Percentiles rank a stretch among this genome's conserved stretches.
phyloP scores from a whole-genome alignment of 2,329 filamentous ascomycete species.

The Aciculosporium take region DNA sequence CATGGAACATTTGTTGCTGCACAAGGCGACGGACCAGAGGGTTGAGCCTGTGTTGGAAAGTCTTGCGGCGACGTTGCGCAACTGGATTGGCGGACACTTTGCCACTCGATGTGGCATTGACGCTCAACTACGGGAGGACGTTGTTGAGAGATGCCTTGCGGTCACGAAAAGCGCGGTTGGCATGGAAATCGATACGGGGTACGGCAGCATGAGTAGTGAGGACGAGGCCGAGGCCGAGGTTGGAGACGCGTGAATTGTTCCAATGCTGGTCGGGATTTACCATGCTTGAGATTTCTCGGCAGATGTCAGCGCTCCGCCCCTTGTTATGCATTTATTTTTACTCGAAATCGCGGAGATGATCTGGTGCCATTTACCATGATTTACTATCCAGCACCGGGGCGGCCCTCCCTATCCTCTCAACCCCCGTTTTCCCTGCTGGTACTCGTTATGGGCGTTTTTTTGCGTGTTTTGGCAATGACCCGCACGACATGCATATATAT shows the following conservation, averaged over 20 bases:
- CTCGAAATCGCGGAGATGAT: neutral
- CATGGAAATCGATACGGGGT: conserved; percentile 46
- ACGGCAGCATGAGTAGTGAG: conserved; percentile 45
- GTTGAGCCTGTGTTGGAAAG: conserved; percentile 38
- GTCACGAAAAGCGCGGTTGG: conserved; percentile 44
- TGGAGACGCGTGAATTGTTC: conserved; percentile 3
- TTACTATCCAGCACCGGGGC: neutral
- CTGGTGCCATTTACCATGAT: too few species aligned
- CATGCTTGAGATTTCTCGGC: neutral
- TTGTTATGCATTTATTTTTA: neutral
- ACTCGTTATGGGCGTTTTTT: neutral
- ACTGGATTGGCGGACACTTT: conserved; percentile 43
- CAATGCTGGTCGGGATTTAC: neutral
- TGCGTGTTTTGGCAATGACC: neutral
- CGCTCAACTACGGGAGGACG: conserved; percentile 33
- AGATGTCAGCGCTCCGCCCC: neutral
- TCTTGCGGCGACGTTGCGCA: conserved; percentile 41
- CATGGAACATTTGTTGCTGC: conserved; percentile 36
- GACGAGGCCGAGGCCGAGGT: conserved; percentile 33
- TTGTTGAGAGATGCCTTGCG: conserved; percentile 40
- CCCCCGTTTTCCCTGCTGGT: neutral
- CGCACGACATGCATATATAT: conserved; percentile 2
- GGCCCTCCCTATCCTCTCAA: neutral
- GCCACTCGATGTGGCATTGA: conserved; percentile 39
- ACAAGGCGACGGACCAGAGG: conserved; percentile 31